Percentiles rank a stretch among this genome's conserved stretches.
These are phyloP conservation scores for Scheffersomyces quercinus DNA, from an alignment of 1,139 yeast species.

Conservation along the genomic window DNA sequence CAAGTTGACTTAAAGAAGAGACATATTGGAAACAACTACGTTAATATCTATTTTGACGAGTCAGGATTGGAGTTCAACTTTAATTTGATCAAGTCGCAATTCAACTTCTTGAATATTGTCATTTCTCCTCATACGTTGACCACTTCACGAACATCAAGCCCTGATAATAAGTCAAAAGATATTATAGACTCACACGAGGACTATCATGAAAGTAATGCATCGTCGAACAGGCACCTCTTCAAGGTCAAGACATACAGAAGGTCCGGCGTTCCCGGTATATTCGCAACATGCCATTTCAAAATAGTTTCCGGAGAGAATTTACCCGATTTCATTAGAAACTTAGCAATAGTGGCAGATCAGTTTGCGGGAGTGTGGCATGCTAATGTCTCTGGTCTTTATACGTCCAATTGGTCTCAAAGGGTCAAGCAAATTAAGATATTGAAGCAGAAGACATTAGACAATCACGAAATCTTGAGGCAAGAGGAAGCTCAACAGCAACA, in stretches of 20 bases:
- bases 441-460: slow-evolving; percentile 40
- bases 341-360: slow-evolving; percentile 65
- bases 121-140: slow-evolving; percentile 59
- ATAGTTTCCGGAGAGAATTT: slow-evolving; percentile 61
- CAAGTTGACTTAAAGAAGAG: slow-evolving; percentile 62
- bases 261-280: slow-evolving; percentile 72
- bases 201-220: not conserved
- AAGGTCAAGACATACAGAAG: slow-evolving; percentile 65
- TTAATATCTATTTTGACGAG: slow-evolving; percentile 78
- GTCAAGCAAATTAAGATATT: slow-evolving; percentile 57
- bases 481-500: slow-evolving; percentile 15
- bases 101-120: slow-evolving; percentile 79
- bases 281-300: slow-evolving; percentile 76
- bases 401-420: slow-evolving; percentile 68
- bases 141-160: not conserved
- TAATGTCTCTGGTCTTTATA: slow-evolving; percentile 46
- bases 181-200: not conserved
- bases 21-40: slow-evolving; percentile 85
- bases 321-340: slow-evolving; percentile 64
- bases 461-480: slow-evolving; percentile 26
- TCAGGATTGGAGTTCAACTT: slow-evolving; percentile 66
- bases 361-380: slow-evolving; percentile 78
- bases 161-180: not conserved
- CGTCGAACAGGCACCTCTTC: slow-evolving; percentile 30
- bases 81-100: slow-evolving; percentile 73